These are phyloP conservation scores for Rhynchospora breviuscula DNA, from an alignment of 176 grass and related monocot species.

Conservation along the genomic window DNA sequence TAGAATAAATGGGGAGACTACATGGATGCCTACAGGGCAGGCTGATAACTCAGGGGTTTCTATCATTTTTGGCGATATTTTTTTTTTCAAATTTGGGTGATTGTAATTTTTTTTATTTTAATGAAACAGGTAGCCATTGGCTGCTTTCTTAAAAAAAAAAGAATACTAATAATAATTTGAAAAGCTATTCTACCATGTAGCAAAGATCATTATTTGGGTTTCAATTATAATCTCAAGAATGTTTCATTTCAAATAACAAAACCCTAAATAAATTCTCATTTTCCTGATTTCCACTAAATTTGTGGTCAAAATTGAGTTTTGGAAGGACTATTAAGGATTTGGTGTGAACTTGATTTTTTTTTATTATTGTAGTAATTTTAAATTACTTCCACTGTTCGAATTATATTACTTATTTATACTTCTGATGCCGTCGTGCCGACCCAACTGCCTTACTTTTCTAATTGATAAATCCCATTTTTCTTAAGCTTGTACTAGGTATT, in stretches of 20 bases:
- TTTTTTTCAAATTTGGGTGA: no score
- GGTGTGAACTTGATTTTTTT: not conserved
- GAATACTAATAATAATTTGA: not conserved
- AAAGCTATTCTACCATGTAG: not conserved
- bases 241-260: not conserved
- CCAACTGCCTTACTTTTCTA: not conserved
- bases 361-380: not conserved
- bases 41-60: no score
- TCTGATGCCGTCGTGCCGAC: constrained; percentile 13
- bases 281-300: not conserved
- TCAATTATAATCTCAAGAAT: not conserved
- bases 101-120: no score
- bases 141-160: no score
- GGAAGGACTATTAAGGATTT: not conserved
- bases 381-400: not conserved
- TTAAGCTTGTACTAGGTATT: not conserved
- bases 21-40: no score
- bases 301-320: not conserved
- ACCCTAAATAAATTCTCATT: not conserved
- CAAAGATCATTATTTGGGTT: not conserved
- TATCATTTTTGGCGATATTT: no score
- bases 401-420: not conserved
- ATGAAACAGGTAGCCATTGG: no score
- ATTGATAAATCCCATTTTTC: not conserved
- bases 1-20: no score